Conservation (phyloP, 176 grass and related monocot genomes). For the Chloris gayana region DNA sequence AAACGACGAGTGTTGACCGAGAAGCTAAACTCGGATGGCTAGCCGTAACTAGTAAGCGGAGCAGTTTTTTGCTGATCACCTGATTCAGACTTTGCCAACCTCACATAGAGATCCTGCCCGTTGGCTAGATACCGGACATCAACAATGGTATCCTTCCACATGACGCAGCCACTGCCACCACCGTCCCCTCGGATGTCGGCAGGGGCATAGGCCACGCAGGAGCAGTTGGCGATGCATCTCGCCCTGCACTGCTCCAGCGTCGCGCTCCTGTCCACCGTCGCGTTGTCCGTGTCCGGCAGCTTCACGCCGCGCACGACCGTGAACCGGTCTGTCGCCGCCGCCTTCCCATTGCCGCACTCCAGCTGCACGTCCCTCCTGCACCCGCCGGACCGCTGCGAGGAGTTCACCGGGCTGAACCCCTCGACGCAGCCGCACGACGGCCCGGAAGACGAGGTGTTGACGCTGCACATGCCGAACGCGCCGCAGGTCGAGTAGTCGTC, state of each 20-base stretch:
- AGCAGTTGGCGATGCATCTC: slow-evolving; percentile 57
- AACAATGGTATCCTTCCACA: too few species aligned
- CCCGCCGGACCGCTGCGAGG: slow-evolving; percentile 33
- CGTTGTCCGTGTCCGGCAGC: slow-evolving; percentile 56
- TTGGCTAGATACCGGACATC: too few species aligned
- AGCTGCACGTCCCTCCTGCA: slow-evolving; percentile 49
- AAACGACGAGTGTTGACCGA: too few species aligned
- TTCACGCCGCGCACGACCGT: slow-evolving; percentile 49
- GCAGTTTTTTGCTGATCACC: not conserved
- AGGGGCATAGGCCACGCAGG: slow-evolving; percentile 54
- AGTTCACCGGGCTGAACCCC: slow-evolving; percentile 51
- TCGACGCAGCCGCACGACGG: slow-evolving; percentile 46
- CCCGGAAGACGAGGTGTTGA: slow-evolving; percentile 17
- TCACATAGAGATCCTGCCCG: not conserved
- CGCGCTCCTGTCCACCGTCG: slow-evolving; percentile 9
- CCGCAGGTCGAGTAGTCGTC: slow-evolving; percentile 60
- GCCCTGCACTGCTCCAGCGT: slow-evolving; percentile 45
- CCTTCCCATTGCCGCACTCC: slow-evolving; percentile 31
- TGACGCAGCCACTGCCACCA: too few species aligned
- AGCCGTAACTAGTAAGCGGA: not conserved
- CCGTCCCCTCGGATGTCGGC: slow-evolving; percentile 9
- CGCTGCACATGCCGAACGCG: slow-evolving; percentile 54
- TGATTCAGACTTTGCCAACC: slow-evolving; percentile 40
- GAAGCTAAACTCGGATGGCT: not conserved
- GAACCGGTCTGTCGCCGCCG: slow-evolving; percentile 45